These are phyloP conservation scores for Cladosporium sp. DNA, from an alignment of 2,329 filamentous ascomycete species.

Conservation along the genomic window DNA sequence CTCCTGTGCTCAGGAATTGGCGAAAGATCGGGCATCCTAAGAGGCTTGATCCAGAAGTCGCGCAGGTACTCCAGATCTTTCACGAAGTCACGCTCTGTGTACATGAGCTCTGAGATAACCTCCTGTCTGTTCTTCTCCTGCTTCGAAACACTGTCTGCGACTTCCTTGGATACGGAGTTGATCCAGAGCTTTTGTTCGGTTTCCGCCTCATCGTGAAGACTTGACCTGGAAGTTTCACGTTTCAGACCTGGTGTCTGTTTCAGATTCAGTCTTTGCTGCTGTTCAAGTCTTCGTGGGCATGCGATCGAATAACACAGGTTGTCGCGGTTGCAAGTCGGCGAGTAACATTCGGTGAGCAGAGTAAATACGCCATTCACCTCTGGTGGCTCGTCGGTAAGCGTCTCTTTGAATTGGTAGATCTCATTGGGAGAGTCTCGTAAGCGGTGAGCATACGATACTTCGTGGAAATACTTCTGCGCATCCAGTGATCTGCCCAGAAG, in stretches of 20 bases:
- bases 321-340: slow-evolving; percentile 91
- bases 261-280: slow-evolving; percentile 88
- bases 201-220: slow-evolving; percentile 73
- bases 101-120: slow-evolving; percentile 96
- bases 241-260: slow-evolving; percentile 87
- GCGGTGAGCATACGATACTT: slow-evolving; percentile 96
- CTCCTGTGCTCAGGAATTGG: slow-evolving; percentile 83
- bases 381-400: slow-evolving; percentile 76
- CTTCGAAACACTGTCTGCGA: slow-evolving; percentile 84
- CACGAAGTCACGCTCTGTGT: slow-evolving; percentile 97
- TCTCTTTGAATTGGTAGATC: slow-evolving; percentile 95
- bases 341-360: slow-evolving; percentile 93
- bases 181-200: slow-evolving; percentile 99
- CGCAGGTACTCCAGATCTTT: slow-evolving; percentile 96
- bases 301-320: slow-evolving; percentile 97
- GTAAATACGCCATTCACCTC: slow-evolving; percentile 96
- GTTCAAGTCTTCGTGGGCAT: slow-evolving; percentile 86
- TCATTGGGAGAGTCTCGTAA: slow-evolving; percentile 90
- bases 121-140: slow-evolving; percentile 96
- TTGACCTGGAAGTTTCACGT: slow-evolving; percentile 62
- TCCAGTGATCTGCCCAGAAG: slow-evolving; percentile 87
- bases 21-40: slow-evolving; percentile 71
- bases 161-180: slow-evolving; percentile 92
- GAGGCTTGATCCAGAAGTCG: slow-evolving; percentile 96
- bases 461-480: slow-evolving; percentile 98